Base-by-base conservation (phyloP, 495 filamentous ascomycete genomes). In the Penicillium taxi region DNA sequence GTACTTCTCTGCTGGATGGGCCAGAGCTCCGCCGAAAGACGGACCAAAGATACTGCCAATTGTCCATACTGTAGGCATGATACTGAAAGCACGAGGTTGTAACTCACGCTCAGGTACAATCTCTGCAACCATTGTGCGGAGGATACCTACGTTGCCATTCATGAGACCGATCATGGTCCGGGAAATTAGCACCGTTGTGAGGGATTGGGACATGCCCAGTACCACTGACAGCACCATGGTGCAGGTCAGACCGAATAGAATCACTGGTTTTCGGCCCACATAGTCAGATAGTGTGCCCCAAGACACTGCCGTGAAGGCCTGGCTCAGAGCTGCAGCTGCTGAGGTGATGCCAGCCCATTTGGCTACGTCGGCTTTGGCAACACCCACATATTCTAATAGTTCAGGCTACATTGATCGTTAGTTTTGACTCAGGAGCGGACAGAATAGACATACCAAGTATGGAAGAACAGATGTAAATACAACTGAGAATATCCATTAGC, bases 1-100 rank as follows among this genome's bases (percentile, higher is more conserved):
- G 48, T 84, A 73, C 27, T 82, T 77, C 26, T 68, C 62, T 1
- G 78, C 75, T 2, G 90, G 90, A 35, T 82, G 77, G 6, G 86
- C 82, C 36, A 96, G 76, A 25, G 81, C 77, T 2, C 90, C 90
- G 16, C 90, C 90, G 48, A 96, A 81, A 2, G 80, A 76, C 2
- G 90, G 90, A 0, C 90, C 90, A 53, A 96, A 78, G n/a, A 95
- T 82, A 26, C 75, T 81, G 1, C 87, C 87, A 32, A 88, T 70
- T 7, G 77, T 81, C 82, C 84, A 87, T 20, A 77, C 77, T 7
- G 94, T 57, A 12, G 85, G 84, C 85, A 94, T 93, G 41, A 91
- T 70, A 32, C 78, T 82, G 55, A 90, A 89, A 1, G 84, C 87
- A 23, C 74, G 68, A 0, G 87, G 87, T 44, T 93, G 87, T 13